Conservation (phyloP, 108 stramenopile species). For the Chaetoceros muelleri region DNA sequence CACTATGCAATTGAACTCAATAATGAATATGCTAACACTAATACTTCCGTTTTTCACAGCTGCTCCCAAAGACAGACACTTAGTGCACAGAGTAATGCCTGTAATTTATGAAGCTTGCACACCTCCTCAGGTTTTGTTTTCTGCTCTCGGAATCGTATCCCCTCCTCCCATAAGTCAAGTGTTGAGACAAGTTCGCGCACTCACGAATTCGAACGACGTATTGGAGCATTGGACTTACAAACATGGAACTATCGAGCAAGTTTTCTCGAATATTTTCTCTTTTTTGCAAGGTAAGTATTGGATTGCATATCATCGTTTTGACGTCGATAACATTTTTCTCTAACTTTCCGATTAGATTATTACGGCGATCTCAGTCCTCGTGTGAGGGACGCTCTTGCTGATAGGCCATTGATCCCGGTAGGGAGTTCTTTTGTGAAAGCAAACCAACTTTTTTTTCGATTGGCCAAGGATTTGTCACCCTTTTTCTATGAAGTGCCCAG, state of each 20-base stretch:
- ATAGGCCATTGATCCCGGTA: neutral
- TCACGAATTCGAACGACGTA: neutral
- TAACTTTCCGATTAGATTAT: neutral
- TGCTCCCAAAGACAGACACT: neutral
- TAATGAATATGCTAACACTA: neutral
- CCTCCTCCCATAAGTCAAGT: neutral
- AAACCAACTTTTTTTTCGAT: slow-evolving; percentile 1
- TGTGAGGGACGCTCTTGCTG: neutral
- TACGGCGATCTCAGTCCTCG: neutral
- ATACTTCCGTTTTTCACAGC: neutral
- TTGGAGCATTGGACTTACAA: slow-evolving; percentile 3
- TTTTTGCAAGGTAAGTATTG: slow-evolving; percentile 2
- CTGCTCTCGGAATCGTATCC: neutral
- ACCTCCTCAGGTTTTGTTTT: slow-evolving; percentile 2
- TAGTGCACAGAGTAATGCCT: neutral
- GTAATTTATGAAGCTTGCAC: neutral
- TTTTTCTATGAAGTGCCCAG: slow-evolving; percentile 4
- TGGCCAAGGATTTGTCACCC: neutral
- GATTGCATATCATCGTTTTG: neutral
- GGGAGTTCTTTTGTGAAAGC: slow-evolving; percentile 2
- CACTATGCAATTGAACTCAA: too few relatives aligned
- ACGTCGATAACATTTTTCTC: neutral
- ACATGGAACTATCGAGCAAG: neutral
- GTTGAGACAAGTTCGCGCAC: neutral
- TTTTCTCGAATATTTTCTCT: neutral